A percentile compares a stretch with the other conserved stretches of the same genome.
Evolutionary conservation across 345 rosid genomes (phyloP).

Genomic region (Dipteronia dyeriana): DNA sequence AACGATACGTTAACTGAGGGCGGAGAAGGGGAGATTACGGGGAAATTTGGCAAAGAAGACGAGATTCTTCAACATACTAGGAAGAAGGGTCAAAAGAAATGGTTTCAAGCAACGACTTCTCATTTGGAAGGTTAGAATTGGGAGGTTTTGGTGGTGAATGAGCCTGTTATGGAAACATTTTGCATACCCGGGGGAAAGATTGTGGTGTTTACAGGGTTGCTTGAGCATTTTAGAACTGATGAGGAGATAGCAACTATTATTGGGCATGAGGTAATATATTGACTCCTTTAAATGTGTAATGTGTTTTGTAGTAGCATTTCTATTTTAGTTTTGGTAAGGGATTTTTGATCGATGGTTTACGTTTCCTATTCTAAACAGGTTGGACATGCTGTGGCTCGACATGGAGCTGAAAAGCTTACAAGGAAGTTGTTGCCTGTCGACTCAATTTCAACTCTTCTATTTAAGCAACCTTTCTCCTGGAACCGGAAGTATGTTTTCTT

Average conservation of each 20-base stretch:
- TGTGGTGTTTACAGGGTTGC: slow-evolving; percentile 83
- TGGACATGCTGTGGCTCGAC: slow-evolving; percentile 92
- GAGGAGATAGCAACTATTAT: slow-evolving; percentile 88
- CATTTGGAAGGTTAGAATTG: slow-evolving; percentile 86
- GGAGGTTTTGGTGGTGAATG: slow-evolving; percentile 87
- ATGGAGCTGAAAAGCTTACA: slow-evolving; percentile 67
- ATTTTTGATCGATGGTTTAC: slow-evolving; percentile 1
- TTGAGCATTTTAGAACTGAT: slow-evolving; percentile 70
- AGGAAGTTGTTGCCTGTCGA: slow-evolving; percentile 80
- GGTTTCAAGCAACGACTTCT: slow-evolving; percentile 43
- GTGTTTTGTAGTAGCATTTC: neutral
- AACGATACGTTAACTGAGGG: slow-evolving; percentile 42
- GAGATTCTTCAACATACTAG: slow-evolving; percentile 73
- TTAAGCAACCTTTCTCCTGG: slow-evolving; percentile 80
- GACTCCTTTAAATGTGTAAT: too few species aligned
- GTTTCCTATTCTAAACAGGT: slow-evolving; percentile 47
- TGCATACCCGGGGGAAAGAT: slow-evolving; percentile 91
- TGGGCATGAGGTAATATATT: slow-evolving; percentile 72
- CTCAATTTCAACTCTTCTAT: slow-evolving; percentile 68
- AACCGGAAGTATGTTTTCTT: slow-evolving; percentile 52
- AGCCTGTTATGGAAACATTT: slow-evolving; percentile 72
- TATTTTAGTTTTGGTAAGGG: slow-evolving; percentile 3
- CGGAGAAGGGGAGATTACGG: slow-evolving; percentile 31
- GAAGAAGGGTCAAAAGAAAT: slow-evolving; percentile 53
- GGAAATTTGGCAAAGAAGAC: slow-evolving; percentile 62